These are phyloP conservation scores for Leccinellum rugosiceps DNA, from an alignment of 768 basidiomycete genomes.

Conservation along the genomic window DNA sequence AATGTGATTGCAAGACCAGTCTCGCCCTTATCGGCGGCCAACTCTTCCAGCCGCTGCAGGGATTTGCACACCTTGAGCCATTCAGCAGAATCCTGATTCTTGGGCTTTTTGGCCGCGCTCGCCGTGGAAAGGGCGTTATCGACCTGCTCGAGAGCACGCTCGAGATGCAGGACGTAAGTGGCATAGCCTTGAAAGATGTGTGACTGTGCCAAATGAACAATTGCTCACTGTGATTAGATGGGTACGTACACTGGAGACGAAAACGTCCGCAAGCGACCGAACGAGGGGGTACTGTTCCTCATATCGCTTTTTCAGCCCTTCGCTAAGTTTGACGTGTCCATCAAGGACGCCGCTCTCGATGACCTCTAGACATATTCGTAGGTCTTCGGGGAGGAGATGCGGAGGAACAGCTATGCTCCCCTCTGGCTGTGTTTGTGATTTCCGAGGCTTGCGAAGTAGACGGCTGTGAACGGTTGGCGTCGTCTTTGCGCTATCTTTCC, in stretches of 20 bases:
- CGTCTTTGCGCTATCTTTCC: constrained; percentile 42
- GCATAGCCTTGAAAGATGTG: constrained; percentile 94
- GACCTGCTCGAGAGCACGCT: constrained; percentile 84
- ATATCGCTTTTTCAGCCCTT: constrained; percentile 84
- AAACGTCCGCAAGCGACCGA: constrained; percentile 91
- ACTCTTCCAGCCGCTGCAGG: constrained; percentile 74
- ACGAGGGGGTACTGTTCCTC: constrained; percentile 96
- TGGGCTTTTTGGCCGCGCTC: constrained; percentile 67
- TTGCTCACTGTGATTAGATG: constrained; percentile 5
- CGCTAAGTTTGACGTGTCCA: constrained; percentile 83
- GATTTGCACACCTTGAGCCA: constrained; percentile 76
- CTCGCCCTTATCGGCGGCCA: constrained; percentile 83
- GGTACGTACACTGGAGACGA: constrained; percentile 80
- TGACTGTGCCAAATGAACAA: constrained; percentile 50
- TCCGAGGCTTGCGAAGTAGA: constrained; percentile 67
- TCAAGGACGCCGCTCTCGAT: constrained; percentile 83
- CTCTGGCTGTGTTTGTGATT: constrained; percentile 54
- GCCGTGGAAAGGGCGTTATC: constrained; percentile 70
- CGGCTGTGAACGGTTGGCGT: constrained; percentile 35
- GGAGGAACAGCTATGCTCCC: constrained; percentile 57
- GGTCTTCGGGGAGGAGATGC: constrained; percentile 81
- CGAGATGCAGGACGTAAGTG: constrained; percentile 90
- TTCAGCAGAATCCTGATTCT: constrained; percentile 76
- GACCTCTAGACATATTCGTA: constrained; percentile 82
- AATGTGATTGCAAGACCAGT: constrained; percentile 92